Base-by-base conservation (phyloP, 257 asterid species). In the Thymus mandschuricus region DNA sequence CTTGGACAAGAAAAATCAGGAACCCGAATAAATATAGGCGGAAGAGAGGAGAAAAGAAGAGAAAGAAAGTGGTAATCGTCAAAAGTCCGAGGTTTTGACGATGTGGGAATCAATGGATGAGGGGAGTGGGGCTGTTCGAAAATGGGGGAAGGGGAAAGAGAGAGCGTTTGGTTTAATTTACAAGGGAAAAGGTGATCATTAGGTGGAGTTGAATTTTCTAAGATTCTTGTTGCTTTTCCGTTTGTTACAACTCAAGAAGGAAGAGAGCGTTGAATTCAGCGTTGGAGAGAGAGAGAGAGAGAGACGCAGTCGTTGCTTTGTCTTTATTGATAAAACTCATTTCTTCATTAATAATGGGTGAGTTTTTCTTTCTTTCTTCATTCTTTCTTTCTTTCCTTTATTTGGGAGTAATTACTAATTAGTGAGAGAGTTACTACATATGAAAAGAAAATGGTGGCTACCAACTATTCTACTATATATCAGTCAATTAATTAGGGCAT, bases 241-340 rank as follows among this genome's bases (percentile, higher is more conserved):
- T 59, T 5, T 57, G 45, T 46, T 7, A 35, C 21, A 21, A 21
- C 21, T 21, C 21, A 21, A 21, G 21, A 21, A 21, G 21, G 68
- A 75, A 62, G n/a, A 52, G 54, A 33, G 57, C 72, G 76, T 76
- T 76, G 80, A 76, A 76, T 76, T 70, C 80, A 76, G 68, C 29
- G 8, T 35, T 56, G 76, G 66, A 58, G 57, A 68, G 68, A 63
- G 64, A 69, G 72, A 63, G 40, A 35, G 40, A 62, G 76, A 35
- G 10, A 70, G 54, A 45, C 66, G 48, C 63, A 76, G 76, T 76
- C 72, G 50, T 76, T 70, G 76, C 40, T 64, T 64, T 70, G 68
- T 70, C 69, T 70, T 70, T 64, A n/a, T 48, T 66, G 68, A 38
- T 33, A 5, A 46, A 63, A 69, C 66, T 28, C 68, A 3, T 28